Evolutionary conservation across 192 early-diverging fungal species (phyloP), one percentile per base, ranked within the genome.

Genomic region (Umbelopsis vinacea): DNA sequence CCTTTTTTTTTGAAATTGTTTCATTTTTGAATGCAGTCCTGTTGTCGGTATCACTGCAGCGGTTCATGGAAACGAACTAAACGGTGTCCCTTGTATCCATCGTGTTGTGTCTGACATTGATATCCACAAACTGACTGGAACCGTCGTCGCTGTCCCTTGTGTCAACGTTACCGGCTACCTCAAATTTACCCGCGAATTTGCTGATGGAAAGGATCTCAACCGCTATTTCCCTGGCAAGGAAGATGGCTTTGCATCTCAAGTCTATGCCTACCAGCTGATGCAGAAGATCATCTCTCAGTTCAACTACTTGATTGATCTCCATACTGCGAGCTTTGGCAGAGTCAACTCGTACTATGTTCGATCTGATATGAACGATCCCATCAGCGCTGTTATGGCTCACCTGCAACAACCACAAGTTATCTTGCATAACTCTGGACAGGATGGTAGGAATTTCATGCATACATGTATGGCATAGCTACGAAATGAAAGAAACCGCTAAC

Each of bases 51-150:
- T 77, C 24, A 97, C 95, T 0, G 94, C 95, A 14, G 95, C 93
- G 0, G 84, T 97, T 6, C 95, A 97, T 74, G 95, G 95, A 70
- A 95, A 97, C 72, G 95, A 97, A 71, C 82, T 97, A 53, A 97
- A 97, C 71, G 95, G 95, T 23, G 92, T 97, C 23, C 95, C 95
- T 12, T 88, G 92, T 72, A 97, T 95, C 47, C 95, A 97, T 72
- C 86, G 92, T 12, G 87, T 97, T 66, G 90, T 95, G 37, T 83
- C 88, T 35, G 93, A 95, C 55, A 88, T 97, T 48, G 85, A 91
- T 68, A 87, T 91, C 9, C 74, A 83, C 46, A 83, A 82, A 12
- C 83, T 97, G 21, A 89, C 89, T 52, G 95, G 95, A 8, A 94
- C 92, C 1, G 89, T 97, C 10, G 93, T 97, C 6, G 93, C 95